Base-by-base conservation (phyloP, 345 rosid genomes). In the Populus alba region DNA sequence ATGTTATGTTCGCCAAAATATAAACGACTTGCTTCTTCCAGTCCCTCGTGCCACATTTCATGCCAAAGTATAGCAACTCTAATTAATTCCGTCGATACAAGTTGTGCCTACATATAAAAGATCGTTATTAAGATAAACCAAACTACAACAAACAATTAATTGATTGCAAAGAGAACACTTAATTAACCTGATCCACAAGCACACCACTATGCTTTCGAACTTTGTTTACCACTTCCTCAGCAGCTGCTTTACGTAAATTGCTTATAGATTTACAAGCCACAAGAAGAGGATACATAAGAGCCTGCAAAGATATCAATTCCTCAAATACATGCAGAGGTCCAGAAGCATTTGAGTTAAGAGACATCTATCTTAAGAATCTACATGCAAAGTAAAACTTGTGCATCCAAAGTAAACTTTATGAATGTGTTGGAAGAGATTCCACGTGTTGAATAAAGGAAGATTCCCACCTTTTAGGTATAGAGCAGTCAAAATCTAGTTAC, bases 61-160 rank as follows among this genome's bases (percentile, higher is more conserved):
- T 96, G 98, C 99, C 99, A 96, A 81, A 96, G 99, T 78, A 96
- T 96, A 72, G 99, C 95, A 72, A 96, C 98, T 83, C 99, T 89
- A 83, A 96, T 90, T 76, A 96, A 89, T 76, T 96, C 99, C 74
- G 83, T 89, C 18, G 99, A 96, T 68, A 94, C 99, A 78, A 94
- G 94, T 85, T 94, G 97, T 72, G 99, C 98, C 99, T 96, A 87
- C 82, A 83, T 35, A 37, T 31, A 15, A 41, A 77, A 5, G 35
- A 68, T 70, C 80, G 38, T 47, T 41, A n/a, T 20, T 80, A 62
- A 73, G 45, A 27, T 9, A 57, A 38, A 73, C 25, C 11, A 39
- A 77, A 43, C 35, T 53, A 29, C 13, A 63, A 23, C 41, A 33
- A 77, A 77, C 15, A 77, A 76, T 29, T 4, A 3, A 76, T 23